phyloP scores from a whole-genome alignment of 805 yeast species.

The Hanseniaspora hatyaiensis region DNA sequence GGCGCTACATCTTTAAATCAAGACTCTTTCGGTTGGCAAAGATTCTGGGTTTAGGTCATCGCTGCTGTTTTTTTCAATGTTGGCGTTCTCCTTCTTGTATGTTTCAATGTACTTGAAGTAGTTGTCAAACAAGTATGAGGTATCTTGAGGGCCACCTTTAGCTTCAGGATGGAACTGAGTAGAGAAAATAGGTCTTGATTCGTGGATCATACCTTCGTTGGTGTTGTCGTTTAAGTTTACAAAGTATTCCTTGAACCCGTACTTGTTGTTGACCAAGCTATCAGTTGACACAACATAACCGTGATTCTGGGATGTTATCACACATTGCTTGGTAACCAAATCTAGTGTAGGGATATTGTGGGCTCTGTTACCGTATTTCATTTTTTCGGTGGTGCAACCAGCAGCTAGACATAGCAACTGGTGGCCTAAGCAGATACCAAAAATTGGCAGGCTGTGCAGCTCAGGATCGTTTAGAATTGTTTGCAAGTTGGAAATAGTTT shows the following conservation, averaged over 20 bases:
- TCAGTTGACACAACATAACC: constrained; percentile 89
- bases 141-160: constrained; percentile 96
- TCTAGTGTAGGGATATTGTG: constrained; percentile 96
- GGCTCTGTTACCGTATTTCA: constrained; percentile 97
- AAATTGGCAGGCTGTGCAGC: constrained; percentile 66
- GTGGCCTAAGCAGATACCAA: constrained; percentile 97
- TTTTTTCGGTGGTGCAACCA: constrained; percentile 83
- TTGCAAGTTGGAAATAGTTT: constrained; percentile 63
- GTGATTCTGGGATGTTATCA: constrained; percentile 96
- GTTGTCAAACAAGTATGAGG: constrained; percentile 80
- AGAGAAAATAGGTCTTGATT: constrained; percentile 76
- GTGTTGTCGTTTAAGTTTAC: constrained; percentile 89
- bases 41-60: constrained; percentile 21
- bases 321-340: constrained; percentile 80
- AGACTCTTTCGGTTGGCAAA: constrained; percentile 28
- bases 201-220: constrained; percentile 95
- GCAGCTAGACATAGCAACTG: constrained; percentile 90
- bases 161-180: constrained; percentile 99
- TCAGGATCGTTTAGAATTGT: constrained; percentile 48
- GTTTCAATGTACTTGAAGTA: constrained; percentile 59
- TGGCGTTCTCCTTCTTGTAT: constrained; percentile 35
- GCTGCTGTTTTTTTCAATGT: constrained; percentile 25
- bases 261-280: constrained; percentile 51
- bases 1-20: background rate
- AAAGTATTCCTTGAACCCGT: constrained; percentile 72